phyloP scores from a whole-genome alignment of 2,329 filamentous ascomycete species.

The Paraphaeosphaeria minitans region DNA sequence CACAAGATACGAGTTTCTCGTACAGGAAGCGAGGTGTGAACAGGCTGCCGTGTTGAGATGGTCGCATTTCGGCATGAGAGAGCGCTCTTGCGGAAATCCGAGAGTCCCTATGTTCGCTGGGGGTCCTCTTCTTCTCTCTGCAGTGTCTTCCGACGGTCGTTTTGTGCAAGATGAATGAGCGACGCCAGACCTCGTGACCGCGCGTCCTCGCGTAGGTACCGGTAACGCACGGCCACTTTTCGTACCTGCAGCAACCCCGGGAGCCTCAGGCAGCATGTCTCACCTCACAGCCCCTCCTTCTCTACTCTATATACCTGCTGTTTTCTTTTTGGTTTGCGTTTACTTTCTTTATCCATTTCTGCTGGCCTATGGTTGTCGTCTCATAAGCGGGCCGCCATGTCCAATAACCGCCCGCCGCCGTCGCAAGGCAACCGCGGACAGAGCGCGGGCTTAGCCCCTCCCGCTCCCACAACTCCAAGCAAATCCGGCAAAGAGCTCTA shows the following conservation, averaged over 20 bases:
- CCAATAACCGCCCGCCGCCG: constrained; percentile 2
- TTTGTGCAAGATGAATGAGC: neutral
- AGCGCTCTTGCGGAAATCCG: neutral
- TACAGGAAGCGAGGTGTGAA: neutral
- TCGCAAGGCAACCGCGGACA: constrained; percentile 16
- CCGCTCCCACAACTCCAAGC: constrained; percentile 24
- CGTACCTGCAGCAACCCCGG: neutral
- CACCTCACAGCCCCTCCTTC: constrained; percentile 16
- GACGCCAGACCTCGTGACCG: constrained; percentile 24
- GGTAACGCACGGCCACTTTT: constrained; percentile 19
- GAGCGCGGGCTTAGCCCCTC: constrained; percentile 17
- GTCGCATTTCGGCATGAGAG: neutral
- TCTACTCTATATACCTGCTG: neutral
- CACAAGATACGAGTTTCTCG: neutral
- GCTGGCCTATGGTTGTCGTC: neutral
- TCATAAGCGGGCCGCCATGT: neutral
- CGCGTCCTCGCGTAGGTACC: constrained; percentile 21
- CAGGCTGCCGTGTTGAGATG: neutral
- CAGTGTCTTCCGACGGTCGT: neutral
- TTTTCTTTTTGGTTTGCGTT: neutral
- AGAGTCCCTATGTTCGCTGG: neutral
- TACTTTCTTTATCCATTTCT: neutral
- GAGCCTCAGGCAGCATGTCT: constrained; percentile 32
- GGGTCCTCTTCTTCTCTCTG: neutral
- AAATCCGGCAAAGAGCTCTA: constrained; percentile 25